Percentiles rank a stretch among this genome's conserved stretches.
These are phyloP conservation scores for Calycina herbarum DNA, from an alignment of 2,329 filamentous ascomycete genomes.

Conservation along the genomic window DNA sequence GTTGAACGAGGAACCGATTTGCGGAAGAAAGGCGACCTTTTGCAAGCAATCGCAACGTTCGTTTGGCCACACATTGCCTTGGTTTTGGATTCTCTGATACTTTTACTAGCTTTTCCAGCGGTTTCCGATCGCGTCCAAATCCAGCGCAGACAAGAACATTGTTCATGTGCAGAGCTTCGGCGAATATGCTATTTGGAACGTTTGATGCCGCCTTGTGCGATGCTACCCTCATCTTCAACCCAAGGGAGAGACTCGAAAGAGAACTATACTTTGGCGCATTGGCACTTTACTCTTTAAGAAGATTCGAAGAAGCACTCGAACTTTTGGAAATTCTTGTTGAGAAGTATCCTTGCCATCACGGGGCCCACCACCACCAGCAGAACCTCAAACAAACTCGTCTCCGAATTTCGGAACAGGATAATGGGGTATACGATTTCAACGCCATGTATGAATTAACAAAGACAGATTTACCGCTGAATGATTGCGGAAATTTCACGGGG, in stretches of 20 bases:
- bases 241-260: constrained; percentile 28
- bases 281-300: constrained; percentile 16
- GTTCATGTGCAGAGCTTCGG: constrained; percentile 40
- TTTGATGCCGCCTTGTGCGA: constrained; percentile 38
- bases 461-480: neutral
- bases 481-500: neutral
- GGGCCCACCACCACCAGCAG: neutral
- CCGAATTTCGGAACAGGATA: constrained; percentile 10
- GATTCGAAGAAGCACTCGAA: constrained; percentile 9
- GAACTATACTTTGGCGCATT: constrained; percentile 17
- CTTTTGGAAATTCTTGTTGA: neutral
- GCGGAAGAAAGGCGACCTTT: neutral
- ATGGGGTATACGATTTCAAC: constrained; percentile 9
- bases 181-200: constrained; percentile 35
- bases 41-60: neutral
- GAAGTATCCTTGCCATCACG: neutral
- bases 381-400: neutral
- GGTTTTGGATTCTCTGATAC: neutral
- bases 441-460: constrained; percentile 6
- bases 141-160: constrained; percentile 35
- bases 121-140: constrained; percentile 25
- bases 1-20: neutral
- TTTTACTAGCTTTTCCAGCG: constrained; percentile 19
- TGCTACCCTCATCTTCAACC: constrained; percentile 30
- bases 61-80: neutral